A percentile compares a stretch with the other conserved stretches of the same genome.
phyloP scores from a whole-genome alignment of 371 early-diverging fungal genomes.

The Massospora cicadina region DNA sequence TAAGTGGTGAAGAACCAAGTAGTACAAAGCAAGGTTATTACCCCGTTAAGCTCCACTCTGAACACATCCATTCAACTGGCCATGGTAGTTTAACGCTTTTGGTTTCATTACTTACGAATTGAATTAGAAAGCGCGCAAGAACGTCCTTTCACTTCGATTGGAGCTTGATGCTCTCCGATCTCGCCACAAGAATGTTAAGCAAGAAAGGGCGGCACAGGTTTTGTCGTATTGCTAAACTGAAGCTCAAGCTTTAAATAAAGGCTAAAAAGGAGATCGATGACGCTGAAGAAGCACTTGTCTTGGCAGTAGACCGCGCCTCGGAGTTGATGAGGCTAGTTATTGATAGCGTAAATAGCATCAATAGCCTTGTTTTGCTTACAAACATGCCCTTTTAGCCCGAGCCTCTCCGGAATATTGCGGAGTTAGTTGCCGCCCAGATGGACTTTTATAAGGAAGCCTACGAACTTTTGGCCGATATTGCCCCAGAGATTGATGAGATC shows the following conservation, averaged over 20 bases:
- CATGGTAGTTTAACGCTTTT: slow-evolving; percentile 20
- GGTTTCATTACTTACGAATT: background rate
- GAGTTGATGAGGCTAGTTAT: slow-evolving; percentile 76
- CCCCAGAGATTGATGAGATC: slow-evolving; percentile 83
- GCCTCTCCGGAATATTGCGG: slow-evolving; percentile 60
- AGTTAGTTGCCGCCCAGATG: slow-evolving; percentile 70
- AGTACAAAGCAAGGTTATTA: slow-evolving; percentile 47
- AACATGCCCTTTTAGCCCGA: slow-evolving; percentile 35
- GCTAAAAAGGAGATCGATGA: slow-evolving; percentile 56
- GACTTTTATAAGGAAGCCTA: slow-evolving; percentile 67
- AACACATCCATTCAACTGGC: slow-evolving; percentile 57
- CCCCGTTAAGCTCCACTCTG: slow-evolving; percentile 48
- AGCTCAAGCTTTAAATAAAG: background rate
- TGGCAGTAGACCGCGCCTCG: slow-evolving; percentile 79
- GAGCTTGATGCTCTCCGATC: slow-evolving; percentile 69
- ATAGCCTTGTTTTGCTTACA: background rate
- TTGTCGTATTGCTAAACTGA: too few species aligned
- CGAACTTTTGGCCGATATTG: slow-evolving; percentile 52
- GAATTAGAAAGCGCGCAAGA: slow-evolving; percentile 50
- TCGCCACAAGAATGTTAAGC: slow-evolving; percentile 41
- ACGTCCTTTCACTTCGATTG: slow-evolving; percentile 58
- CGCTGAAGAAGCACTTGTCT: slow-evolving; percentile 84
- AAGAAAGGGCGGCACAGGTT: slow-evolving; percentile 38
- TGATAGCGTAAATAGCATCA: slow-evolving; percentile 39
- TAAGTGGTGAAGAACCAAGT: slow-evolving; percentile 25